phyloP scores from a whole-genome alignment of 2,329 filamentous ascomycete genomes.

The Fusarium pseudograminearum region DNA sequence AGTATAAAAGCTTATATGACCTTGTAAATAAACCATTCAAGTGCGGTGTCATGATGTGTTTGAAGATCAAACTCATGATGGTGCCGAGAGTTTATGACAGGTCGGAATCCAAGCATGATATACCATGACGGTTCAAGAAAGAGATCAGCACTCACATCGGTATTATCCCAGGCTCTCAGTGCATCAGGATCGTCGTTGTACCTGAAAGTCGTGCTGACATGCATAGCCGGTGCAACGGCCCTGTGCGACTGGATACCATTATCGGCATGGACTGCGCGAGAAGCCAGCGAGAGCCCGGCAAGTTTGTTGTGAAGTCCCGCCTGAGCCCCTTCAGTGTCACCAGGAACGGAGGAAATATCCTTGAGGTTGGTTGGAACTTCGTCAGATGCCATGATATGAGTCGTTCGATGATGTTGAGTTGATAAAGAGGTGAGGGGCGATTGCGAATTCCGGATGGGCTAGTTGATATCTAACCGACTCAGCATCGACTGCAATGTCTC shows the following conservation, averaged over 20 bases:
- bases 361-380: slow-evolving; percentile 29
- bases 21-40: background rate
- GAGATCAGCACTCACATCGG: slow-evolving; percentile 62
- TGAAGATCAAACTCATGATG: background rate
- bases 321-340: slow-evolving; percentile 16
- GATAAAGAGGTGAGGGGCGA: slow-evolving; percentile 32
- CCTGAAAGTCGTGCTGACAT: slow-evolving; percentile 91
- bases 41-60: background rate
- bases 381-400: slow-evolving; percentile 41
- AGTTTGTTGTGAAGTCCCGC: slow-evolving; percentile 26
- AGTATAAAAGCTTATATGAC: background rate
- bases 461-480: background rate
- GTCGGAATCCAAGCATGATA: background rate
- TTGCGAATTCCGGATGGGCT: background rate
- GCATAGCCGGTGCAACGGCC: slow-evolving; percentile 89
- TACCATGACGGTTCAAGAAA: background rate
- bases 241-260: slow-evolving; percentile 78
- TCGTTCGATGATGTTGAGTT: background rate
- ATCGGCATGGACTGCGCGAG: slow-evolving; percentile 84
- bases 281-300: slow-evolving; percentile 65
- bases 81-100: background rate
- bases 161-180: slow-evolving; percentile 65
- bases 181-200: slow-evolving; percentile 78
- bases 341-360: slow-evolving; percentile 11
- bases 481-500: background rate